Base-by-base conservation (phyloP, 495 filamentous ascomycete species). In the Hypoxylon lenormandii region DNA sequence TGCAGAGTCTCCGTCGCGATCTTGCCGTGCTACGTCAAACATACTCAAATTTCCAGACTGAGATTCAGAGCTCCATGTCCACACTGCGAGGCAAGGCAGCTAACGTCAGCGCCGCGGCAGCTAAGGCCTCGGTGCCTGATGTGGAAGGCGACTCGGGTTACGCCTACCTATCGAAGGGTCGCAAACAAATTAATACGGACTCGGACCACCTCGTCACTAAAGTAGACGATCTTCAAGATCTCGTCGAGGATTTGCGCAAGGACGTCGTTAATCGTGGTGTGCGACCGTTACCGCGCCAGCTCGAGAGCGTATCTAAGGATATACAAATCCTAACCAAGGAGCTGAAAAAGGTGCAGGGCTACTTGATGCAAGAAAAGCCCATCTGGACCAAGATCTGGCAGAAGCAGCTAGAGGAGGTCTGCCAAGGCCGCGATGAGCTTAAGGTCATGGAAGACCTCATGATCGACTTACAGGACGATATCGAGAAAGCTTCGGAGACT, bases 361-460 rank as follows among this genome's bases (percentile, higher is more conserved):
- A 90, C 82, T 85, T 98, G 76, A 90, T 89, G 69, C 84, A 84
- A 21, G 95, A 99, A 85, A 96, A 96, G 78, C 95, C 95, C 0
- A 80, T 97, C 46, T 99, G 95, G 92, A 96, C 91, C 21, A 97
- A 97, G 84, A 95, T 98, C 62, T 98, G 96, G 95, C 93, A 97
- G 85, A 91, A 92, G 78, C 93, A 98, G 72, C 82, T 99, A 47
- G 89, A 97, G 77, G 85, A 92, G 48, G 95, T 99, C 12, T 98
- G 94, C 80, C 92, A 94, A 67, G 96, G 97, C 66, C 89, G 93
- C 71, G 94, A 98, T 73, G 88, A 96, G 72, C 85, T 98, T 54
- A 95, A 92, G 15, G 89, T 97, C 82, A 92, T 96, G 79, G 95
- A 99, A 78, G 95, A 97, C 42, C 85, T 98, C 19, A 91, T 91